Percentiles rank a stretch among this genome's conserved stretches.
phyloP scores from a whole-genome alignment of 2,329 filamentous ascomycete genomes.

The Colletotrichum aenigma region DNA sequence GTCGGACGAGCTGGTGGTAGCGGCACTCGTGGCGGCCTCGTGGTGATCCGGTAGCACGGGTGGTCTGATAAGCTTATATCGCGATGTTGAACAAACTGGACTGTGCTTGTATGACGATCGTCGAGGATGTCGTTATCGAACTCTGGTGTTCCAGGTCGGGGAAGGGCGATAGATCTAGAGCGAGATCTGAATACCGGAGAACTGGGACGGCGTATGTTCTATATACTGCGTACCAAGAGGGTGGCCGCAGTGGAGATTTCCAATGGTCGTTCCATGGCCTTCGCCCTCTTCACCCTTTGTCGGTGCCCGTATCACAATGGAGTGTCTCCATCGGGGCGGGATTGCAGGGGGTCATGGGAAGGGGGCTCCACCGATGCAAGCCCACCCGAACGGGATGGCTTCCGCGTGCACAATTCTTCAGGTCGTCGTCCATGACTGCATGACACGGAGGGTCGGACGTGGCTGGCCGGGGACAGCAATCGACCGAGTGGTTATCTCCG shows the following conservation, averaged over 20 bases:
- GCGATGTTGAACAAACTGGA: background rate
- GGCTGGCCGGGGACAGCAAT: background rate
- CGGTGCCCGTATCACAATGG: constrained; percentile 8
- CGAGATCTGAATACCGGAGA: constrained; percentile 4
- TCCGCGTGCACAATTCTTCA: constrained; percentile 3
- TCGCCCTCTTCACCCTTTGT: constrained; percentile 15
- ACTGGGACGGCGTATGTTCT: constrained; percentile 1
- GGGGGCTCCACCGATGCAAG: background rate
- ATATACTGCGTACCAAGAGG: constrained; percentile 5
- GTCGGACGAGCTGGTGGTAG: background rate
- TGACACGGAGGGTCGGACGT: background rate
- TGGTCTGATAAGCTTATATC: background rate
- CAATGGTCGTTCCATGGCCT: constrained; percentile 11
- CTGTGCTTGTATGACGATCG: background rate
- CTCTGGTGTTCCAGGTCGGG: background rate
- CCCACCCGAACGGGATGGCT: constrained; percentile 6
- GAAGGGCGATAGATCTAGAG: constrained; percentile 1
- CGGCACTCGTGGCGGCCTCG: background rate
- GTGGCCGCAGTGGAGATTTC: constrained; percentile 6
- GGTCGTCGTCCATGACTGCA: background rate
- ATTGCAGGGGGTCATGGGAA: background rate
- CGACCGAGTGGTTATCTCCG: constrained; percentile 11
- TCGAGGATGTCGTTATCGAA: background rate
- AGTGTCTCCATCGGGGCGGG: background rate
- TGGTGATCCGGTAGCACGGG: background rate